These are phyloP conservation scores for Microdochium bolleyi DNA, from an alignment of 2,329 filamentous ascomycete genomes.

Conservation along the genomic window DNA sequence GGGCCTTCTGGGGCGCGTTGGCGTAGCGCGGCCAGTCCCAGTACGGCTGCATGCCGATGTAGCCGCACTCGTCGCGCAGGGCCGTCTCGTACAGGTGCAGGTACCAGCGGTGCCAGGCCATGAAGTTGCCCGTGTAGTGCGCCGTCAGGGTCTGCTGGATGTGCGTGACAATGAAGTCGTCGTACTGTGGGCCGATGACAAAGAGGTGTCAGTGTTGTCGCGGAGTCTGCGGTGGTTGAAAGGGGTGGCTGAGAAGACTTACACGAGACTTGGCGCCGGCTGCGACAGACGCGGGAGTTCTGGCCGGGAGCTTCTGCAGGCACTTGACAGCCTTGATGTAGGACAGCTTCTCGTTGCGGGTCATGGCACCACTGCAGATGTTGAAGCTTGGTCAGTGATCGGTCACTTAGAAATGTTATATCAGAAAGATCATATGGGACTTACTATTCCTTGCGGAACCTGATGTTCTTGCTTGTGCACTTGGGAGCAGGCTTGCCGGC, in stretches of 20 bases:
- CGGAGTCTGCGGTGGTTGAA: too few species aligned
- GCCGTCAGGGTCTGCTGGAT: slow-evolving; percentile 23
- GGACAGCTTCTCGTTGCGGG: slow-evolving; percentile 20
- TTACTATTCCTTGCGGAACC: slow-evolving; percentile 20
- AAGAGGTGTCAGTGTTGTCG: too few species aligned
- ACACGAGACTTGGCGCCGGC: slow-evolving; percentile 31
- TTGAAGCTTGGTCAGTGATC: too few species aligned
- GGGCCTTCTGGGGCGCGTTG: slow-evolving; percentile 34
- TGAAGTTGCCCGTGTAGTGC: slow-evolving; percentile 17
- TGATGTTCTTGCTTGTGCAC: slow-evolving; percentile 15
- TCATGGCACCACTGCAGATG: slow-evolving; percentile 18
- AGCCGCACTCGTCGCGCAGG: slow-evolving; percentile 18
- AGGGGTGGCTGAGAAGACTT: background rate
- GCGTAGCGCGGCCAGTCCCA: slow-evolving; percentile 42
- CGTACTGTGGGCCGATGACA: slow-evolving; percentile 14
- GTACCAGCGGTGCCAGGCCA: slow-evolving; percentile 18
- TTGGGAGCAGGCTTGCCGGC: slow-evolving; percentile 6
- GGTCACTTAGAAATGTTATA: too few species aligned
- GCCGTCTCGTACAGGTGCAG: slow-evolving; percentile 15
- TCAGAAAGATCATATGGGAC: slow-evolving; percentile 2
- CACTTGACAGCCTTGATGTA: slow-evolving; percentile 39
- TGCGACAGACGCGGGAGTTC: slow-evolving; percentile 21
- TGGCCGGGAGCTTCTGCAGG: slow-evolving; percentile 27
- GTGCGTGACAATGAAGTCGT: slow-evolving; percentile 28
- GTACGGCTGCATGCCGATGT: slow-evolving; percentile 26